Evolutionary conservation across 2,329 filamentous ascomycete species (phyloP).

Genomic region (Trichoderma simmonsii): DNA sequence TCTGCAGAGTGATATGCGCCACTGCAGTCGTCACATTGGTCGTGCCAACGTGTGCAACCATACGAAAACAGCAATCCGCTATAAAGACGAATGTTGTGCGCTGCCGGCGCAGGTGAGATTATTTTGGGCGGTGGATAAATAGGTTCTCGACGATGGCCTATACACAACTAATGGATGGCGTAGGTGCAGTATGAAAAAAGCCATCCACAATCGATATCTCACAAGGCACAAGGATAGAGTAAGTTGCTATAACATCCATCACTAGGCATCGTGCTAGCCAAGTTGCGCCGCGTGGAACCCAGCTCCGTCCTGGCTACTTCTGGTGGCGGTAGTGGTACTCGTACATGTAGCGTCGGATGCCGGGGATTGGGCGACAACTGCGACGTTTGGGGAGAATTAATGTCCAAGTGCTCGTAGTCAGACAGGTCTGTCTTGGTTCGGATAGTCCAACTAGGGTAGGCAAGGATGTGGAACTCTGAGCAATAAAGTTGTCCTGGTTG

Average conservation of each 20-base stretch:
- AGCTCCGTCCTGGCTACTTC: not conserved
- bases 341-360: not conserved
- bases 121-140: not conserved
- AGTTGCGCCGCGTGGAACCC: not conserved
- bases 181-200: not conserved
- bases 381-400: not conserved
- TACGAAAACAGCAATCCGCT: not conserved
- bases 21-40: not conserved
- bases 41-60: not conserved
- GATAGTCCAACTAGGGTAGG: not conserved
- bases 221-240: not conserved
- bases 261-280: not conserved
- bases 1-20: slow-evolving; percentile 4
- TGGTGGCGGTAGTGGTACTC: not conserved
- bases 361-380: not conserved
- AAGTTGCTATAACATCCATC: not conserved
- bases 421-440: slow-evolving; percentile 1
- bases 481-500: slow-evolving; percentile 8
- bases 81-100: not conserved
- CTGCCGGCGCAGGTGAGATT: not conserved
- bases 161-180: not conserved
- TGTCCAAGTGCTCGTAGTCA: not conserved
- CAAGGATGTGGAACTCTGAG: slow-evolving; percentile 3
- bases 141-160: not conserved
- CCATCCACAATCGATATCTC: not conserved